Percentiles rank a stretch among this genome's conserved stretches.
Conservation (phyloP, 352 stramenopile species). For the Globisporangium lucens region DNA sequence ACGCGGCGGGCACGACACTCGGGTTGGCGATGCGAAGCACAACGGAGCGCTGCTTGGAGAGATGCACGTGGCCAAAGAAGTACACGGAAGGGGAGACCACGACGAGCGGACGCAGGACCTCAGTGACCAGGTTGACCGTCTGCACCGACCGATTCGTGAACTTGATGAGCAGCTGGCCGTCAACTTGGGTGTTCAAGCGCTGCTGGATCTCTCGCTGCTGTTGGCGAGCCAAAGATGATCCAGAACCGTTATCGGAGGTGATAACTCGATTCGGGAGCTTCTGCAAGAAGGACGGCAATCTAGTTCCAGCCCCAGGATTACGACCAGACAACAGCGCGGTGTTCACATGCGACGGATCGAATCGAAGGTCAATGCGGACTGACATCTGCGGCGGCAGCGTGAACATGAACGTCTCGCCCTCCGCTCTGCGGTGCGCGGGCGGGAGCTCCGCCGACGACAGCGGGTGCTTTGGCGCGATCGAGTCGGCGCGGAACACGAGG, state of each 20-base stretch:
- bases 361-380: slow-evolving; percentile 65
- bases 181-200: slow-evolving; percentile 25
- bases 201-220: slow-evolving; percentile 8
- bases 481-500: slow-evolving; percentile 53
- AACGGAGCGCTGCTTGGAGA: slow-evolving; percentile 38
- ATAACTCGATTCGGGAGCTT: neutral
- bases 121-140: slow-evolving; percentile 41
- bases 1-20: slow-evolving; percentile 50
- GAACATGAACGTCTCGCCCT: slow-evolving; percentile 71
- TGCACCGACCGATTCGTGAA: slow-evolving; percentile 71
- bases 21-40: slow-evolving; percentile 61
- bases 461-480: slow-evolving; percentile 58
- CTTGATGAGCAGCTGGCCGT: slow-evolving; percentile 57
- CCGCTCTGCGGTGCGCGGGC: slow-evolving; percentile 44
- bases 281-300: neutral
- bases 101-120: slow-evolving; percentile 50
- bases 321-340: neutral
- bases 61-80: slow-evolving; percentile 63
- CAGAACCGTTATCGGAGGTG: neutral
- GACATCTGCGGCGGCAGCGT: slow-evolving; percentile 61
- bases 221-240: neutral
- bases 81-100: slow-evolving; percentile 63
- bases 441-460: slow-evolving; percentile 52
- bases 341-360: slow-evolving; percentile 29
- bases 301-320: neutral